Evolutionary conservation across 495 filamentous ascomycete species (phyloP), one percentile per base, ranked within the genome.

Genomic region (Oleoguttula mirabilis): DNA sequence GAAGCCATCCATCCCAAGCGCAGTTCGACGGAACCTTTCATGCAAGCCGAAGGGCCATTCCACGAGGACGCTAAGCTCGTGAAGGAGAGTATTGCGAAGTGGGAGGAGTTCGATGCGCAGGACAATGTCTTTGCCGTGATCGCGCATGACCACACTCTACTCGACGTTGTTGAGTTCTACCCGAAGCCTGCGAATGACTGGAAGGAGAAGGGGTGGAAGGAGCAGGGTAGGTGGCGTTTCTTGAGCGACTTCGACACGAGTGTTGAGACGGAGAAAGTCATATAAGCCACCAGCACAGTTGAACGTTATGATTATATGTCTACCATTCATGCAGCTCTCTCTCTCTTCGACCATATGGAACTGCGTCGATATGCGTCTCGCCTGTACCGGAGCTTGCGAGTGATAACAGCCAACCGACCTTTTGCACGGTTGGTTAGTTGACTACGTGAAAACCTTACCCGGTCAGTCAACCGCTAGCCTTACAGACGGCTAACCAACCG

Each of bases 81-180:
- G 11, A 14, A 30, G 4, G 16, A 25, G 14, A 44, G 39, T n/a
- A 15, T 47, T 2, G 23, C 43, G 11, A 48, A 45, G 19, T 27
- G 48, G 11, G n/a, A 22, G 21, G 39, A 47, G 25, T 55, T 61
- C 6, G 75, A 79, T 48, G 70, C 66, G 6, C 51, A 64, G n/a
- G 62, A 67, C 0, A 64, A 71, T 39, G 55, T 75, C 0, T 54
- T 77, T 19, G 60, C 75, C 6, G 54, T 68, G 1, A 58, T 69
- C n/a, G 68, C 72, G 4, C 74, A 79, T 52, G 71, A 77, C 46
- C 50, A 60, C 14, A 57, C 57, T 15, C 14, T 79, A 40, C 15
- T 62, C 10, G 61, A 63, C 15, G 54, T 67, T 0, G 59, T 68
- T 4, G 71, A 71, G 12, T 64, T 71, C 40, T 76, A 69, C 37